These are phyloP conservation scores for Chaetomium strumarium DNA, from an alignment of 2,329 filamentous ascomycete species.

Conservation along the genomic window DNA sequence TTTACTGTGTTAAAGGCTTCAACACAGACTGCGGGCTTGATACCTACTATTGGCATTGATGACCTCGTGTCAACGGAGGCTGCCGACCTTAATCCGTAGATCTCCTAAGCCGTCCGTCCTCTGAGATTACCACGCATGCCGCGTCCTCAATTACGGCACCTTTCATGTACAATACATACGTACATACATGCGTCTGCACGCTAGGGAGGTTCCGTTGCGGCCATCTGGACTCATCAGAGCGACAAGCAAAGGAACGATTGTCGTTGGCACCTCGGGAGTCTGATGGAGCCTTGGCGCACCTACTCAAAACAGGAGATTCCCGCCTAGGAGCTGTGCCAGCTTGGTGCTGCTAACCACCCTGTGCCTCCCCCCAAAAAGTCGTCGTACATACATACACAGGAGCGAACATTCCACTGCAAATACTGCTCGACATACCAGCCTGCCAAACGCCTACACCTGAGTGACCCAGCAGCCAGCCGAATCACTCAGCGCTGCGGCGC, in stretches of 20 bases:
- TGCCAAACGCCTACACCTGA: background rate
- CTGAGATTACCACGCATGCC: background rate
- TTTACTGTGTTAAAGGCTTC: no score
- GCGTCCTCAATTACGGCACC: background rate
- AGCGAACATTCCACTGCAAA: no score
- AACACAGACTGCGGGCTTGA: no score
- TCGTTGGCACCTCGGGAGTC: conserved; percentile 5
- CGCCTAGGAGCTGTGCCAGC: background rate
- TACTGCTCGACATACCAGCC: background rate
- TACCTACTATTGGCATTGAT: no score
- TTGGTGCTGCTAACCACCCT: background rate
- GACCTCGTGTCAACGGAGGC: background rate
- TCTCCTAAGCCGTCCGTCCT: background rate
- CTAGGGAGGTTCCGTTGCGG: conserved; percentile 1
- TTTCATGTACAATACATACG: no score
- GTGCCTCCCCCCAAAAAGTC: no score
- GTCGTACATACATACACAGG: no score
- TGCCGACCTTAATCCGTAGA: conserved; percentile 1
- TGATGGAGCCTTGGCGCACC: conserved; percentile 16
- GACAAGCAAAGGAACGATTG: conserved; percentile 1
- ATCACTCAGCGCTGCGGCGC: background rate
- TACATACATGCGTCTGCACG: background rate
- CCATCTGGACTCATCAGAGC: background rate
- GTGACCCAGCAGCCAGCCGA: background rate
- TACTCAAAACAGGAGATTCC: background rate